A percentile compares a stretch with the other conserved stretches of the same genome.
These are phyloP conservation scores for Xylaria sp. DNA, from an alignment of 2,329 filamentous ascomycete species.

Conservation along the genomic window DNA sequence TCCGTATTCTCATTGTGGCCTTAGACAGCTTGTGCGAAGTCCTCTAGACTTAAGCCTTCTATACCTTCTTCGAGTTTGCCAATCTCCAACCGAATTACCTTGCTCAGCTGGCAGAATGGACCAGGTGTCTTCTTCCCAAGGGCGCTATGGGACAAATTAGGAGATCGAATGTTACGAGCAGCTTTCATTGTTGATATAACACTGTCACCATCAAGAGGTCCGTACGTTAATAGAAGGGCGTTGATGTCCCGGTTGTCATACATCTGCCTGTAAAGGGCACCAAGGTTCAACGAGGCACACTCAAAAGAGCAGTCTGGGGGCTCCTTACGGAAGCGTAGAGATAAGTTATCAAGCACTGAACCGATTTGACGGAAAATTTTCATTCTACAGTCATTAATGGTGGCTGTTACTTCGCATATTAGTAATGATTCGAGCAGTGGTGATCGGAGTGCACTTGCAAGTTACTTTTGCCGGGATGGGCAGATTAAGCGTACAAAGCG, in stretches of 20 bases:
- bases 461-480: slow-evolving; percentile 13
- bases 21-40: no score
- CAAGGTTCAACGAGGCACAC: slow-evolving; percentile 20
- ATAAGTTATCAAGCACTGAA: background rate
- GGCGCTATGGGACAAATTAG: background rate
- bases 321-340: background rate
- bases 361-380: background rate
- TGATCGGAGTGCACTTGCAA: background rate
- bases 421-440: background rate
- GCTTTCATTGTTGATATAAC: slow-evolving; percentile 5
- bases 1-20: no score
- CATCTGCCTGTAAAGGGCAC: slow-evolving; percentile 5
- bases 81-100: no score
- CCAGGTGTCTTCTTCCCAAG: no score
- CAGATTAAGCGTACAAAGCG: slow-evolving; percentile 4
- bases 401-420: background rate
- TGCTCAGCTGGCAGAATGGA: no score
- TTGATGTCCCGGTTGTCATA: background rate
- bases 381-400: background rate
- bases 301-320: background rate
- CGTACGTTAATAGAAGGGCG: background rate
- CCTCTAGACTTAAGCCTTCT: no score
- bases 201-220: background rate
- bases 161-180: background rate
- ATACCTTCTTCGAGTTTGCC: no score